Conservation (phyloP, 2,329 filamentous ascomycete species). For the Alternaria triticina region DNA sequence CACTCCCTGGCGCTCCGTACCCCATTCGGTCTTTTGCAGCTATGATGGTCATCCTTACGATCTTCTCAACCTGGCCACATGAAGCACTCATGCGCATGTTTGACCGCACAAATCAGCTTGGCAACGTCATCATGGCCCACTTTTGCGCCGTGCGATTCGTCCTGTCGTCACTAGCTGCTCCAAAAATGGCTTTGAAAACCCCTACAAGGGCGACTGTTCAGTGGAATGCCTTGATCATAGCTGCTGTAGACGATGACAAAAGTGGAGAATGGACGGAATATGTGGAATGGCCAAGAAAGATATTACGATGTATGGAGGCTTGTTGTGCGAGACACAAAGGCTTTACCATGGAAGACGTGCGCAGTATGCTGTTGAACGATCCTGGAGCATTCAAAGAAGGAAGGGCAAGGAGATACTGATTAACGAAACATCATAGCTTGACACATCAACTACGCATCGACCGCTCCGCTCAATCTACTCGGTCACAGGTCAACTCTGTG, state of each 20-base stretch:
- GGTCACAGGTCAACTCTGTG: no score
- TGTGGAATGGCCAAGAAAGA: constrained; percentile 40
- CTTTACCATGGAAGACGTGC: constrained; percentile 15
- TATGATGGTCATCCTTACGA: constrained; percentile 19
- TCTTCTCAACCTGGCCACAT: constrained; percentile 29
- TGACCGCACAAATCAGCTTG: constrained; percentile 17
- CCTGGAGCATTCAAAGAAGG: constrained; percentile 52
- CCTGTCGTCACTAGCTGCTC: constrained; percentile 18
- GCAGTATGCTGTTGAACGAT: constrained; percentile 24
- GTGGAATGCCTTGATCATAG: constrained; percentile 50
- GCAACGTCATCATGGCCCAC: constrained; percentile 24
- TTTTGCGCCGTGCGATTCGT: constrained; percentile 23
- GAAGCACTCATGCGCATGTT: constrained; percentile 22
- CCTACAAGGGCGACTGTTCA: constrained; percentile 33
- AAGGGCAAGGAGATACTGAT: background rate
- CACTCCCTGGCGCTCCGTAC: constrained; percentile 3
- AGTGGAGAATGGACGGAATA: constrained; percentile 42
- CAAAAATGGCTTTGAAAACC: constrained; percentile 10
- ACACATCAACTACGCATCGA: background rate
- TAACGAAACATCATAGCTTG: background rate
- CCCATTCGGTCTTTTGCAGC: constrained; percentile 19
- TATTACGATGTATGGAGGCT: constrained; percentile 16
- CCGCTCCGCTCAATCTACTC: no score
- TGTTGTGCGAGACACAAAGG: constrained; percentile 12
- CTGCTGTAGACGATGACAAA: constrained; percentile 31